Evolutionary conservation across 2,329 filamentous ascomycete genomes (phyloP).

Genomic region (Alternaria sp.): DNA sequence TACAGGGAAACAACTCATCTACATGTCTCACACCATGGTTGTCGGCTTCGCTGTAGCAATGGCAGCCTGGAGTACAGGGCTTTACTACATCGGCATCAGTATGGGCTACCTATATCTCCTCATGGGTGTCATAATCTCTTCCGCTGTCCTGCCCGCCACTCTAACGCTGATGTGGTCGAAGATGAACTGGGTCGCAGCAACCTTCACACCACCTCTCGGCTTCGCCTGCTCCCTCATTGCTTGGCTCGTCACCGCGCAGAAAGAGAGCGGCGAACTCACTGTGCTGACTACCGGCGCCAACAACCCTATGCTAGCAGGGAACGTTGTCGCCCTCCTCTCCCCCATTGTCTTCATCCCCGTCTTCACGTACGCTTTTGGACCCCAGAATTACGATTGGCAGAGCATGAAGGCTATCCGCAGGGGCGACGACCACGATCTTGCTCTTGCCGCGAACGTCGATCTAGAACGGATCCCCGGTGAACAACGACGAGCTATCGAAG

Average conservation of each 20-base stretch:
- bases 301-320: constrained; percentile 81
- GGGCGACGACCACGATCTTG: constrained; percentile 78
- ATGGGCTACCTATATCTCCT: constrained; percentile 91
- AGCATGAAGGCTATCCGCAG: constrained; percentile 81
- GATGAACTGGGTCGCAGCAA: constrained; percentile 78
- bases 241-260: constrained; percentile 79
- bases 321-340: constrained; percentile 80
- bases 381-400: constrained; percentile 83
- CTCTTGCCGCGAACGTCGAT: constrained; percentile 67
- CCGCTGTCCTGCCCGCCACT: constrained; percentile 82
- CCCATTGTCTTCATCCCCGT: constrained; percentile 77
- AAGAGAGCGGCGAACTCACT: constrained; percentile 70
- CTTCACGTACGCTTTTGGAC: constrained; percentile 72
- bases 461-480: constrained; percentile 68
- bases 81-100: constrained; percentile 68
- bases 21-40: constrained; percentile 76
- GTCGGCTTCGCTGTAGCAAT: constrained; percentile 78
- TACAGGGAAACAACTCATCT: constrained; percentile 77
- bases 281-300: constrained; percentile 83
- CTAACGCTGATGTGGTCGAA: constrained; percentile 81
- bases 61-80: constrained; percentile 76
- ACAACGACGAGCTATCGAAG: constrained; percentile 37
- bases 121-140: constrained; percentile 90
- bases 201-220: constrained; percentile 72
- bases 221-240: constrained; percentile 72